Conservation (phyloP, 2,329 filamentous ascomycete genomes). For the Lecanicillium sp. region DNA sequence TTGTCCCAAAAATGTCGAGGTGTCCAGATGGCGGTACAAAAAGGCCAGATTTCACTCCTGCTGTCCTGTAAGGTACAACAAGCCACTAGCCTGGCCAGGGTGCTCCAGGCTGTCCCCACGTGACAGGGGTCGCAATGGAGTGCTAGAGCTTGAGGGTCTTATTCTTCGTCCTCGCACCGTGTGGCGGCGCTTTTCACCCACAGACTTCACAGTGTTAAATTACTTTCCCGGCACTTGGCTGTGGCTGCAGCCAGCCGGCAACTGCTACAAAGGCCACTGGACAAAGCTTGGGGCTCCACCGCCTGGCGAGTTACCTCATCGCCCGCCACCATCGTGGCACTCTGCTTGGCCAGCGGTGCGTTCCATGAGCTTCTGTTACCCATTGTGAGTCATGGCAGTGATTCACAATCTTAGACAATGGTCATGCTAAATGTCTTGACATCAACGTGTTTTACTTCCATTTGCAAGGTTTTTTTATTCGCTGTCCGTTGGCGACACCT, state of each 20-base stretch:
- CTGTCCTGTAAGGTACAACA: conserved; percentile 23
- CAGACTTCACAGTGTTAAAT: too few relatives aligned
- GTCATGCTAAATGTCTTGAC: neutral
- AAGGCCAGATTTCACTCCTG: conserved; percentile 44
- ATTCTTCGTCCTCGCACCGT: conserved; percentile 7
- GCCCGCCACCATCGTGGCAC: conserved; percentile 10
- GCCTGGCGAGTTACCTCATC: neutral
- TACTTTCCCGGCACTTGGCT: too few relatives aligned
- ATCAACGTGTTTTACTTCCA: neutral
- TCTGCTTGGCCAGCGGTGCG: conserved; percentile 1
- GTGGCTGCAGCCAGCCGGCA: too few relatives aligned
- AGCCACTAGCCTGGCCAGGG: conserved; percentile 16
- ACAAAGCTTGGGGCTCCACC: neutral
- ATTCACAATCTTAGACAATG: neutral
- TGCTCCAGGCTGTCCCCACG: conserved; percentile 22
- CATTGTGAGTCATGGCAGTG: conserved; percentile 9
- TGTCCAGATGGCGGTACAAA: conserved; percentile 41
- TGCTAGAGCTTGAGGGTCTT: neutral
- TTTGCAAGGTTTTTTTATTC: neutral
- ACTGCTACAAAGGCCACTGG: neutral
- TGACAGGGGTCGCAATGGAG: conserved; percentile 25
- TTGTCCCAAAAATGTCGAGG: conserved; percentile 32
- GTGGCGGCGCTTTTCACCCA: neutral
- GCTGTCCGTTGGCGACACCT: neutral
- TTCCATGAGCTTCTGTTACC: conserved; percentile 9